Evolutionary conservation across 805 yeast species (phyloP), one percentile per base, ranked within the genome.

Genomic region (Saccharomyces paradoxus): DNA sequence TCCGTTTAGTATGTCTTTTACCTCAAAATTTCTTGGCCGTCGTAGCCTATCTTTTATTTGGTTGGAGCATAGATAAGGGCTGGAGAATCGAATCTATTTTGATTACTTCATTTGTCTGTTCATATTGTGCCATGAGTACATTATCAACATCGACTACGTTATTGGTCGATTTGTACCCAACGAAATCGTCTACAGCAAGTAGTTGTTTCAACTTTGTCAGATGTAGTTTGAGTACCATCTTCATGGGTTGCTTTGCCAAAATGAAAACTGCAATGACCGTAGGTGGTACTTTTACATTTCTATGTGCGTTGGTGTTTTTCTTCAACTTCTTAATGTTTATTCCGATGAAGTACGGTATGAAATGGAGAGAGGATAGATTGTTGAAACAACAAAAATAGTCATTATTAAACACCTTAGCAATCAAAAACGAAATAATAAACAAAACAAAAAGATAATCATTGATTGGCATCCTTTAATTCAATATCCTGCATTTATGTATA

Each of bases 231-330:
- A 84, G 84, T 55, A 92, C 96, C 0, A 76, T 80, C 2, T 83
- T 85, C 51, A 76, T 85, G 53, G 92, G 89, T 1, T 84, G 83
- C 7, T 73, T 88, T 17, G 77, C 83, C 7, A 75, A 73, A 50
- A 85, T 89, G 90, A 75, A 76, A 32, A 51, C 51, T 0, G 58
- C 75, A 0, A 73, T 89, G 78, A 81, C 83, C 0, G 68, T 81
- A 5, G 96, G 96, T 1, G 94, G 96, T 10, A 79, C 87, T 0
- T 87, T 83, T 64, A 82, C 92, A 0, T 73, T 89, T 21, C 70
- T 87, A 74, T 81, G 84, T 9, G 86, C 79, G 0, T 49, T 84
- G 4, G 71, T 79, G 27, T 46, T 71, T 17, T 31, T 67, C 12
- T 63, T 67, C 0, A 68, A 68, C 27, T 56, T 61, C 14, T 22